A percentile compares a stretch with the other conserved stretches of the same genome.
phyloP scores from a whole-genome alignment of 331 rosid species.

The Cucumis variabilis region DNA sequence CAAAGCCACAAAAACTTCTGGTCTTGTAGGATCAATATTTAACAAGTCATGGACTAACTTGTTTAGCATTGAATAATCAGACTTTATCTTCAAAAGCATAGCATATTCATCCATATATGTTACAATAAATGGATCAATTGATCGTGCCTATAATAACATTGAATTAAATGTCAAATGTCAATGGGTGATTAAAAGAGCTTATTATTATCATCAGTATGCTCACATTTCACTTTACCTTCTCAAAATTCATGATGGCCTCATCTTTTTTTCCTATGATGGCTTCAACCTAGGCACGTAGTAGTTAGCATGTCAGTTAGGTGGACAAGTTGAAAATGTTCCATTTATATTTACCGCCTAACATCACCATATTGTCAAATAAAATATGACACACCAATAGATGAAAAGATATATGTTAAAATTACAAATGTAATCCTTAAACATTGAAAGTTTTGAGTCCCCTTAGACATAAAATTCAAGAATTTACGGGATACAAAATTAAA shows the following conservation, averaged over 20 bases:
- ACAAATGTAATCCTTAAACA: neutral
- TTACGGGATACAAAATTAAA: too few species aligned
- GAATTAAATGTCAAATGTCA: slow-evolving; percentile 9
- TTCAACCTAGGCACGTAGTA: slow-evolving; percentile 70
- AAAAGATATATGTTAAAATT: neutral
- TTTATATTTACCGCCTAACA: neutral
- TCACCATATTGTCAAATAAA: neutral
- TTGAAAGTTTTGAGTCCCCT: too few species aligned
- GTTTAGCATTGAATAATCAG: slow-evolving; percentile 84
- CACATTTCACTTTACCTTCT: slow-evolving; percentile 63
- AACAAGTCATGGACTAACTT: slow-evolving; percentile 90
- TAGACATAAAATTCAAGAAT: too few species aligned
- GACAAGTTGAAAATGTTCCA: slow-evolving; percentile 26
- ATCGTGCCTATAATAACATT: slow-evolving; percentile 75
- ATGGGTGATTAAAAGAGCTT: neutral
- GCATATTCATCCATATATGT: slow-evolving; percentile 99
- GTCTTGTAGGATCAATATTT: slow-evolving; percentile 86
- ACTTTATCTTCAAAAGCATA: slow-evolving; percentile 91
- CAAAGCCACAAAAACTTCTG: slow-evolving; percentile 95
- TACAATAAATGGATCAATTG: slow-evolving; percentile 82
- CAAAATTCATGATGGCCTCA: slow-evolving; percentile 93
- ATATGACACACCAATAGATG: neutral
- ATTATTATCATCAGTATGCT: slow-evolving; percentile 12
- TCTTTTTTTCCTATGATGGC: slow-evolving; percentile 93
- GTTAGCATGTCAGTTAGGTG: slow-evolving; percentile 5